phyloP scores from a whole-genome alignment of 257 asterid genomes.

The Plantago elongata region DNA sequence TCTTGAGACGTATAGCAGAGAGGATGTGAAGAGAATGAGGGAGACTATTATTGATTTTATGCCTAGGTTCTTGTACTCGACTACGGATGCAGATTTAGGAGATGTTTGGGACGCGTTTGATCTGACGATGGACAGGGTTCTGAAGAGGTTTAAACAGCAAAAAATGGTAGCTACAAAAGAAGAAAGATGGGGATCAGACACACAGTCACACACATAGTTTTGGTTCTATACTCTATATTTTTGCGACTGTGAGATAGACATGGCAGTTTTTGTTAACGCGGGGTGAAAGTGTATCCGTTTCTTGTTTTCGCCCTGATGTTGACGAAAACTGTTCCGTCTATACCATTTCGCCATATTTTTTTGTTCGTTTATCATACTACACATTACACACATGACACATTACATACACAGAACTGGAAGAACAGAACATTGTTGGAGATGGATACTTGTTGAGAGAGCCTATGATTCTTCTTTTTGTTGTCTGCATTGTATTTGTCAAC shows the following conservation, averaged over 20 bases:
- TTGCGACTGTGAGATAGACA: no score
- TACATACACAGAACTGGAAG: neutral
- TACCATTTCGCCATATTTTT: neutral
- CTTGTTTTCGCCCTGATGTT: no score
- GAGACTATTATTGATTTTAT: slow-evolving; percentile 26
- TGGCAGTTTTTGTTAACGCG: no score
- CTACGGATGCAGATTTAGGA: slow-evolving; percentile 27
- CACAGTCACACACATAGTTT: neutral
- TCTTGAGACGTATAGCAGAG: slow-evolving; percentile 22
- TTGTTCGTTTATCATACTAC: slow-evolving; percentile 1
- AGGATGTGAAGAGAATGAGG: slow-evolving; percentile 33
- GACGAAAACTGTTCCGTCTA: no score
- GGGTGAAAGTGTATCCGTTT: no score
- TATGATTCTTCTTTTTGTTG: no score
- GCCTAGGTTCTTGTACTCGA: slow-evolving; percentile 39
- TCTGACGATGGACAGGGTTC: slow-evolving; percentile 39
- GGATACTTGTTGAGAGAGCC: neutral
- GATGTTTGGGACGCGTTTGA: slow-evolving; percentile 35
- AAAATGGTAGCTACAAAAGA: slow-evolving; percentile 7
- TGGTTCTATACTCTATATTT: neutral
- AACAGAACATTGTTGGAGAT: neutral
- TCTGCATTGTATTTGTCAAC: no score
- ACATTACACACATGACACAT: no score
- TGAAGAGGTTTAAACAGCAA: slow-evolving; percentile 32
- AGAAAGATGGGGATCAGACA: neutral